Conservation (phyloP, 2,329 filamentous ascomycete species). For the Cladophialophora chaetospira region DNA sequence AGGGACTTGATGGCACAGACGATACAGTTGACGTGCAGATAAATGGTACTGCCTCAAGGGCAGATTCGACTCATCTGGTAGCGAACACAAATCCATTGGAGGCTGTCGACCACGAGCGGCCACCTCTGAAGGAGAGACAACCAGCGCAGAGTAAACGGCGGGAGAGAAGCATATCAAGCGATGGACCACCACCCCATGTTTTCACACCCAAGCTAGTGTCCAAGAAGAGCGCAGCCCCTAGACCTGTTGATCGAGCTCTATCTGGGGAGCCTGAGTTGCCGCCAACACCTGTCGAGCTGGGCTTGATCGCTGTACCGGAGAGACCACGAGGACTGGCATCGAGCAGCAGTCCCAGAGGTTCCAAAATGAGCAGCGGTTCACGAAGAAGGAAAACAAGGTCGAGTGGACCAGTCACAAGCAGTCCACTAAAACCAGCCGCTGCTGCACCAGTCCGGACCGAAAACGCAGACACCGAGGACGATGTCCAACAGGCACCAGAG, state of each 20-base stretch:
- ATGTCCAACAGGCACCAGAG: constrained; percentile 18
- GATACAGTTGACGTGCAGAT: background rate
- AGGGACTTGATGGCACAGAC: background rate
- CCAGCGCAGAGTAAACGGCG: background rate
- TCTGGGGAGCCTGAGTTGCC: constrained; percentile 31
- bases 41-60: background rate
- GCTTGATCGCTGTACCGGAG: constrained; percentile 23
- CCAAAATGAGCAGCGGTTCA: constrained; percentile 26
- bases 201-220: constrained; percentile 27
- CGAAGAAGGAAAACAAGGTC: constrained; percentile 16
- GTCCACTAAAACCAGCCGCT: constrained; percentile 31
- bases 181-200: constrained; percentile 9
- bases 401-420: constrained; percentile 25
- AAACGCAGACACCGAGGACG: background rate
- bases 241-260: background rate
- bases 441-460: background rate
- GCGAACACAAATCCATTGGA: background rate
- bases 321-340: constrained; percentile 31
- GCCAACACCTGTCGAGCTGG: constrained; percentile 33
- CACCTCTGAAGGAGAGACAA: constrained; percentile 9
- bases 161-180: background rate
- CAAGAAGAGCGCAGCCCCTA: constrained; percentile 10
- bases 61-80: background rate
- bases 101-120: background rate
- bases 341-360: constrained; percentile 31